Percentiles rank a stretch among this genome's conserved stretches.
phyloP scores from a whole-genome alignment of 75 land plant species.

The Pinus tabuliformis region DNA sequence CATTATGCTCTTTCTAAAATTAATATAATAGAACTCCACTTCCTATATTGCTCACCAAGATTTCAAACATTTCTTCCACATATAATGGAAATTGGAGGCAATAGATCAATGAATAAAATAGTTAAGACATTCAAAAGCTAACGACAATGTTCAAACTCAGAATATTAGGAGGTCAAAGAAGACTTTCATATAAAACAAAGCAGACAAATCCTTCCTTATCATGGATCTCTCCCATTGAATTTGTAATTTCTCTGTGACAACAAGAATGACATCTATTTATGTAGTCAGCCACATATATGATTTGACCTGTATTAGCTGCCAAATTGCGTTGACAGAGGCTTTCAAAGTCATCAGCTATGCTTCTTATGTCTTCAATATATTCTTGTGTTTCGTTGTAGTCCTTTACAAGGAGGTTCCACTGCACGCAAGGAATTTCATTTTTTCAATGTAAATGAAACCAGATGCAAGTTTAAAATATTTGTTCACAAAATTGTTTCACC shows the following conservation, averaged over 20 bases:
- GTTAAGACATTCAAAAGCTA: neutral
- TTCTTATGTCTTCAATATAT: constrained; percentile 84
- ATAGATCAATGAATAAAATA: neutral
- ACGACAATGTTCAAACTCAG: neutral
- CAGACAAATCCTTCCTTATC: neutral
- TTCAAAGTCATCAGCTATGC: constrained; percentile 86
- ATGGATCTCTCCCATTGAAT: neutral
- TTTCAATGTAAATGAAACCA: neutral
- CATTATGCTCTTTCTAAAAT: neutral
- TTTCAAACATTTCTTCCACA: neutral
- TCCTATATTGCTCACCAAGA: neutral
- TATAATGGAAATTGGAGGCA: neutral
- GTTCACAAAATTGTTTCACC: neutral
- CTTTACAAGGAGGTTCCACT: constrained; percentile 72
- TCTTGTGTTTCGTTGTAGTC: constrained; percentile 77
- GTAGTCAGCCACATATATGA: neutral
- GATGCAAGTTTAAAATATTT: neutral
- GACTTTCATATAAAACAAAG: neutral
- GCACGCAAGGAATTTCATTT: constrained; percentile 9
- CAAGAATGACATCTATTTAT: neutral
- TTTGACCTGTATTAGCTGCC: constrained; percentile 82
- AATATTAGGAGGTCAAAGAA: neutral
- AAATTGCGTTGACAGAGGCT: constrained; percentile 85
- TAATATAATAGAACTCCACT: neutral
- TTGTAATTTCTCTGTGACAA: neutral